Evolutionary conservation across 1,284 basidiomycete genomes (phyloP).

Genomic region (Rhodotorula sp.): DNA sequence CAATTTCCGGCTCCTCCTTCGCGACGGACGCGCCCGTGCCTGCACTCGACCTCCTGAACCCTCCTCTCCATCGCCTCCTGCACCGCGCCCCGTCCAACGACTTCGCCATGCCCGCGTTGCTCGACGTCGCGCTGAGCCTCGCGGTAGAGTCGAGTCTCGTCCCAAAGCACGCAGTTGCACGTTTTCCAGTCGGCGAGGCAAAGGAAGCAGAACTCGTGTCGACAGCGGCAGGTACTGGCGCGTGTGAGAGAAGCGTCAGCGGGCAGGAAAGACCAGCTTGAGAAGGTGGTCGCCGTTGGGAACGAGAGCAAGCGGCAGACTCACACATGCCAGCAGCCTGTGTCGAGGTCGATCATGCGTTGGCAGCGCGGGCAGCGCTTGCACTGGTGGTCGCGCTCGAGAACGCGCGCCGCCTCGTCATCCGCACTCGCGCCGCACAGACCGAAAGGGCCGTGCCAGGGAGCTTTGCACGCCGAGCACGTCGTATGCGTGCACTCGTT

Average conservation of each 20-base stretch:
- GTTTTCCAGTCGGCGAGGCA: constrained; percentile 48
- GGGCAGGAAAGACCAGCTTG: background rate
- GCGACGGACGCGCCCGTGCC: constrained; percentile 52
- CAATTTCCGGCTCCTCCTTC: constrained; percentile 52
- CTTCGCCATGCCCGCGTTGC: constrained; percentile 47
- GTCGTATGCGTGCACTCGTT: constrained; percentile 50
- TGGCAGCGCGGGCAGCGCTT: constrained; percentile 11
- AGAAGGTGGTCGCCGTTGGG: background rate
- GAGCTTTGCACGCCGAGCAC: constrained; percentile 55
- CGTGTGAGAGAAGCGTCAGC: no score
- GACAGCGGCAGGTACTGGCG: constrained; percentile 15
- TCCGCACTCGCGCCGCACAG: constrained; percentile 48
- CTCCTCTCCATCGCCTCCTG: constrained; percentile 51
- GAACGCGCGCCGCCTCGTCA: constrained; percentile 50
- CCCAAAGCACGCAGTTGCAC: constrained; percentile 57
- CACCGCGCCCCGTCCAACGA: constrained; percentile 45
- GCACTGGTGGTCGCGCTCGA: constrained; percentile 1
- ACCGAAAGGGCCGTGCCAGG: constrained; percentile 48
- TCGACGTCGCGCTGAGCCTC: constrained; percentile 48
- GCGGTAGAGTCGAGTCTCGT: constrained; percentile 54
- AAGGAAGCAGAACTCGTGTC: constrained; percentile 15
- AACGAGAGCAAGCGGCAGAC: background rate
- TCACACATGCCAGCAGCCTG: constrained; percentile 18
- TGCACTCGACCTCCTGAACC: constrained; percentile 55
- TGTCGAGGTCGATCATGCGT: constrained; percentile 8